Base-by-base conservation (phyloP, 768 basidiomycete species). In the Cantharellus cinnabarinus region DNA sequence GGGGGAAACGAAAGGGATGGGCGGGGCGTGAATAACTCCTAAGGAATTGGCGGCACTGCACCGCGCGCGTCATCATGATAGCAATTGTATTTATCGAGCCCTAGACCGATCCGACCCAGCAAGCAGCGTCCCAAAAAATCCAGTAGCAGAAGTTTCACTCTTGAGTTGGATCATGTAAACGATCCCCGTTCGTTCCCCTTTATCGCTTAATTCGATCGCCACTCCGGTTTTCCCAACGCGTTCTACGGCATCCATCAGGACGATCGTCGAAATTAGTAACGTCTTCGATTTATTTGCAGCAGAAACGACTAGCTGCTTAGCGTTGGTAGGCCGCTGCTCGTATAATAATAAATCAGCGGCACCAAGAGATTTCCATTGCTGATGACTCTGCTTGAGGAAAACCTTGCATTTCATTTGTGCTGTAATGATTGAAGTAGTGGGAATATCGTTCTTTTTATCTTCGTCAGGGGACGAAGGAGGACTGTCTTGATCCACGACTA, bases 371-470 rank as follows among this genome's bases (percentile, higher is more conserved):
- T 95, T 99, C 95, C 95, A 99, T 68, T 94, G 89, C n/a, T 85
- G 83, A 67, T 97, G 93, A 41, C 88, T 81, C 66, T 94, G 90
- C 67, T 98, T 83, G 53, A 95, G 73, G 72, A 98, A 99, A 34
- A 97, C 83, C 70, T 98, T 99, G 78, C 94, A 97, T 68, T 93
- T 91, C 88, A 91, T 94, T 67, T 89, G 82, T 7, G 87, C 89
- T 4, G 86, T 79, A 62, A 98, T 74, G 5, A 79, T 73, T 3
- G 88, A 84, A 40, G 79, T 81, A 41, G 83, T 77, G 1, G 90
- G 88, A 2, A 71, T 67, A 4, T 75, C 67, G 38, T 71, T 71
- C 1, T 72, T 71, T 7, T 70, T 71, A 64, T 83, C 78, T 61
- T 78, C 74, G 3, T 78, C 74, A 2, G 90, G 94, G 4, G 89